Base-by-base conservation (phyloP, 805 yeast species). In the Ascoidea tarda region DNA sequence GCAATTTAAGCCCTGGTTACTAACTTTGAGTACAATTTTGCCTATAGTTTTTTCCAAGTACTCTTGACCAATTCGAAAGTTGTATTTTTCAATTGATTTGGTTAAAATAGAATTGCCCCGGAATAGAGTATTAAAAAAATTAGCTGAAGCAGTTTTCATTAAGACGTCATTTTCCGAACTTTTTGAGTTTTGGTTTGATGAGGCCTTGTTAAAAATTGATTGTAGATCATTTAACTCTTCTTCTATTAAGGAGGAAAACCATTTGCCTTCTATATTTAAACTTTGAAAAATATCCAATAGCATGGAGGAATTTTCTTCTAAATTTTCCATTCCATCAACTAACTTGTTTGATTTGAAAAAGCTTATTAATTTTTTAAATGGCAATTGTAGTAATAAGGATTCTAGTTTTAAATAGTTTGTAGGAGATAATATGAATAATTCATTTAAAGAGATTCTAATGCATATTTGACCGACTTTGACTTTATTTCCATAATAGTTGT, bases 81-180 rank as follows among this genome's bases (percentile, higher is more conserved):
- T 82, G 62, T 81, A 88, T 54, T 77, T 73, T 60, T 91, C 99
- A 52, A 90, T 64, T 0, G 96, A 75, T 62, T 87, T 87, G 0
- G 96, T 82, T 55, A 93, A 72, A 5, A 91, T 73, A 1, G 96
- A 81, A 53, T 87, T 85, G 0, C 96, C 96, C 59, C 99, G 73
- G 61, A 91, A 91, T 14, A 87, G 63, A 0, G 87, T 75, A 57
- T 78, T 82, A 57, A 77, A 75, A 4, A 79, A 65, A 57, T 77
- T 76, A 50, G 63, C 67, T 47, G 70, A 52, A 46, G 44, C 44
- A 10, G 44, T 38, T 38, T 38, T 38, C 14, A 38, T 10, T 10
- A 38, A 14, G 8, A 38, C 8, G 2, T 38, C 44, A 38, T 38
- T 38, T 10, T 38, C 14, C 28, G 46, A 49, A 16, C 54, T 53